Percentiles rank a stretch among this genome's conserved stretches.
These are phyloP conservation scores for Polyporus tsugae DNA, from an alignment of 1,284 basidiomycete genomes.

Conservation along the genomic window DNA sequence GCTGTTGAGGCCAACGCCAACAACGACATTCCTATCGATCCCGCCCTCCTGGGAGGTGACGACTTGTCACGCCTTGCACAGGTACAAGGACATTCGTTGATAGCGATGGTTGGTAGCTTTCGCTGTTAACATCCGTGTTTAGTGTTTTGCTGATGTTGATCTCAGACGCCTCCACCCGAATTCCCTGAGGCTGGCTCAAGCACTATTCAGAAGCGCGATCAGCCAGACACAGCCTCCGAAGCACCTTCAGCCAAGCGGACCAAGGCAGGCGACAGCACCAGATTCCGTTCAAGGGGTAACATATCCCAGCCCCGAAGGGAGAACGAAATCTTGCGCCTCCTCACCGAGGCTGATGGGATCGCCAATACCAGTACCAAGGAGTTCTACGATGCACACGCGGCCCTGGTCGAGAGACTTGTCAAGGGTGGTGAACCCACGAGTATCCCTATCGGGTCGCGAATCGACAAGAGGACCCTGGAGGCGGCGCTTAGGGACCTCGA, in stretches of 20 bases:
- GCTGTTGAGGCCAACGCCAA: not conserved
- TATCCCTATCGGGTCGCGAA: constrained; percentile 66
- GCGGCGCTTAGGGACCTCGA: constrained; percentile 69
- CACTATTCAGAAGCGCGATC: constrained; percentile 21
- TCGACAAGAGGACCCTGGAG: constrained; percentile 77
- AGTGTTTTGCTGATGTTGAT: not conserved
- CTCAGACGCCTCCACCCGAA: constrained; percentile 25
- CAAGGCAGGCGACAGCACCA: constrained; percentile 28
- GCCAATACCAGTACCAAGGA: constrained; percentile 71
- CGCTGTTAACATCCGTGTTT: not conserved
- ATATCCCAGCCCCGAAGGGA: constrained; percentile 79
- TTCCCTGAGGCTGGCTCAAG: constrained; percentile 13
- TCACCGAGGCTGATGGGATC: constrained; percentile 71
- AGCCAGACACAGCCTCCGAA: constrained; percentile 26
- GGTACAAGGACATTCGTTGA: constrained; percentile 18
- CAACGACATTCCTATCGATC: constrained; percentile 20
- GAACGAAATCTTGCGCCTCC: constrained; percentile 73
- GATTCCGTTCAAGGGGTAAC: constrained; percentile 58
- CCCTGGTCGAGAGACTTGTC: constrained; percentile 61
- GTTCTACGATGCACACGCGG: constrained; percentile 69
- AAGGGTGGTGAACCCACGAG: constrained; percentile 71
- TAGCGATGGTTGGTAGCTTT: constrained; percentile 26
- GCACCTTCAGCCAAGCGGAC: constrained; percentile 36
- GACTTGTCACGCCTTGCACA: constrained; percentile 8
- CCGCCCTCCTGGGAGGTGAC: constrained; percentile 10